These are phyloP conservation scores for Oehlia diaphana DNA, from an alignment of 192 early-diverging fungal genomes.

Conservation along the genomic window DNA sequence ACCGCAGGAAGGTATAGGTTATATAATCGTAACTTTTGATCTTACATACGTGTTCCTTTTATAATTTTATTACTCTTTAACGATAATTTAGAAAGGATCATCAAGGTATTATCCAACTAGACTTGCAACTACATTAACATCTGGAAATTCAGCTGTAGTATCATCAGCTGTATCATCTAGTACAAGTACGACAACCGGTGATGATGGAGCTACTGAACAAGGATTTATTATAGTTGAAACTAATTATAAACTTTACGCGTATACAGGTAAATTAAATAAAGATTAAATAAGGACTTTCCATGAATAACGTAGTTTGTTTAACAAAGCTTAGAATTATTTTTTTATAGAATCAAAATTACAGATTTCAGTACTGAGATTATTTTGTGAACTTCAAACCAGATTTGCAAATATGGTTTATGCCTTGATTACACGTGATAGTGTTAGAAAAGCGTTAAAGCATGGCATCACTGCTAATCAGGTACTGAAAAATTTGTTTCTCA, in stretches of 20 bases:
- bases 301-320: not conserved
- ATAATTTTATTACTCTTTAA: not conserved
- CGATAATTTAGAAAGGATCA: slow-evolving; percentile 51
- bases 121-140: slow-evolving; percentile 88
- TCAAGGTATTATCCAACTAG: slow-evolving; percentile 88
- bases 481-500: not conserved
- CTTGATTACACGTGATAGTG: slow-evolving; percentile 80
- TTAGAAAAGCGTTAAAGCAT: slow-evolving; percentile 76
- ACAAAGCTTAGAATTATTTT: not conserved
- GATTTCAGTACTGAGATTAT: slow-evolving; percentile 89
- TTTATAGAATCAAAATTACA: slow-evolving; percentile 82
- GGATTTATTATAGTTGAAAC: slow-evolving; percentile 96
- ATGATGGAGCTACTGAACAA: slow-evolving; percentile 49
- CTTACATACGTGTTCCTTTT: not conserved
- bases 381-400: slow-evolving; percentile 78
- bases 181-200: slow-evolving; percentile 30
- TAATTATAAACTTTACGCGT: slow-evolving; percentile 93
- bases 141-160: slow-evolving; percentile 58
- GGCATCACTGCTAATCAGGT: slow-evolving; percentile 95
- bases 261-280: slow-evolving; percentile 63
- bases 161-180: slow-evolving; percentile 32
- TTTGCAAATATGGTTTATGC: slow-evolving; percentile 95
- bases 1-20: slow-evolving; percentile 70
- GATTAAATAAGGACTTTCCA: not conserved
- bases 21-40: not conserved